Percentiles rank a stretch among this genome's conserved stretches.
Evolutionary conservation across 78 protist species (phyloP).

Genomic region (Tieghemostelium lacteum): DNA sequence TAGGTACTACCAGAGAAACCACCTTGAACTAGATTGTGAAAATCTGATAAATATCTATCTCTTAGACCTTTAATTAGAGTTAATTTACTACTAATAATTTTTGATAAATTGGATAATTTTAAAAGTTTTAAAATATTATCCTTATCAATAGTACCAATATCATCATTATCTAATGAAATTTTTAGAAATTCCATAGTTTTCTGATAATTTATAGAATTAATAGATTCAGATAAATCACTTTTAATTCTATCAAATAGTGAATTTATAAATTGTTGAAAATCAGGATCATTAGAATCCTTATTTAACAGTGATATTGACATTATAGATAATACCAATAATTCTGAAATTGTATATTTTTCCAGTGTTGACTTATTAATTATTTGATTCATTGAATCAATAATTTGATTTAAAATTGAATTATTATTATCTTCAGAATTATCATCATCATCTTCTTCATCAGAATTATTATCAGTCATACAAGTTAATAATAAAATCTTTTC

Average conservation of each 20-base stretch:
- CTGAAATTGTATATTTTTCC: conserved; percentile 4
- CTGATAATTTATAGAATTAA: too few species aligned
- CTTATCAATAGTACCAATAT: not conserved
- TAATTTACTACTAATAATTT: not conserved
- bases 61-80: not conserved
- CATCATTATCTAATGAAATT: too few species aligned
- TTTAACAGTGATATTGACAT: conserved; percentile 43
- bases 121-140: not conserved
- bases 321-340: conserved; percentile 6
- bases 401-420: conserved; percentile 27
- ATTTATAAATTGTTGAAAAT: not conserved
- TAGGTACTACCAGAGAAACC: conserved; percentile 44
- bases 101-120: too few species aligned
- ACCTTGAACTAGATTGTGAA: conserved; percentile 10
- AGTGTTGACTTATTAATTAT: not conserved
- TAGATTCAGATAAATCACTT: not conserved
- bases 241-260: not conserved
- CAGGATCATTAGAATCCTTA: not conserved
- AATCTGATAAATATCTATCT: conserved; percentile 15
- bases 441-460: conserved; percentile 2
- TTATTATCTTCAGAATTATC: conserved; percentile 7
- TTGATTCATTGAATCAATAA: conserved; percentile 29
- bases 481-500: conserved; percentile 60
- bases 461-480: not conserved
- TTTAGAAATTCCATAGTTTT: not conserved